Conservation (phyloP, 1,284 basidiomycete species). For the Malassezia caprae region DNA sequence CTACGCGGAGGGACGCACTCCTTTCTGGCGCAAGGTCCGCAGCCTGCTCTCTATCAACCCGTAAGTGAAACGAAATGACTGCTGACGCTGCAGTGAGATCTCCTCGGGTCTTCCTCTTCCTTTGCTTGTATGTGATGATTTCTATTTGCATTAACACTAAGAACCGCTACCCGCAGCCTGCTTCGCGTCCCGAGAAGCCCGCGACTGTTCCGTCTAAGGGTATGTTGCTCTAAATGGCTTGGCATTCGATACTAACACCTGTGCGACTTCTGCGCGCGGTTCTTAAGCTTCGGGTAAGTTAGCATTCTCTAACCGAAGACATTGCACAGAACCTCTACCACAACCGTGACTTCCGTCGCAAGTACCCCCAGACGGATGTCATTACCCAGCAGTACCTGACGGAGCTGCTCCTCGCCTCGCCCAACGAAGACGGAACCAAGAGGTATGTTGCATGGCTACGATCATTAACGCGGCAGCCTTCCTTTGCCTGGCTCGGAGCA, state of each 20-base stretch:
- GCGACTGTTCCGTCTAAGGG: constrained; percentile 69
- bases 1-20: constrained; percentile 42
- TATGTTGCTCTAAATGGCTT: constrained; percentile 3
- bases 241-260: not conserved
- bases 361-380: constrained; percentile 65
- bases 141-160: constrained; percentile 27
- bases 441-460: constrained; percentile 22
- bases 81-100: constrained; percentile 55
- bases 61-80: not conserved
- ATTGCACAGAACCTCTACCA: constrained; percentile 56
- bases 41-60: constrained; percentile 59
- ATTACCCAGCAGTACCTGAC: constrained; percentile 52
- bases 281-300: constrained; percentile 9
- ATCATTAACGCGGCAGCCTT: not conserved
- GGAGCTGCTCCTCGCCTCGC: constrained; percentile 68
- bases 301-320: constrained; percentile 11
- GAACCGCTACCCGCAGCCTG: constrained; percentile 76
- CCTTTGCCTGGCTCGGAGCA: constrained; percentile 20
- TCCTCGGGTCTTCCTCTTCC: constrained; percentile 76
- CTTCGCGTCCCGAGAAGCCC: constrained; percentile 72
- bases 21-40: constrained; percentile 47
- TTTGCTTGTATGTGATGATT: constrained; percentile 1
- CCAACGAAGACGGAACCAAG: constrained; percentile 52
- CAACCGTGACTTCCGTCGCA: constrained; percentile 84
- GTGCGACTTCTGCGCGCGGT: not conserved